Evolutionary conservation across 2,329 filamentous ascomycete genomes (phyloP), one percentile per base, ranked within the genome.

Genomic region (Curvularia hawaiiensis): DNA sequence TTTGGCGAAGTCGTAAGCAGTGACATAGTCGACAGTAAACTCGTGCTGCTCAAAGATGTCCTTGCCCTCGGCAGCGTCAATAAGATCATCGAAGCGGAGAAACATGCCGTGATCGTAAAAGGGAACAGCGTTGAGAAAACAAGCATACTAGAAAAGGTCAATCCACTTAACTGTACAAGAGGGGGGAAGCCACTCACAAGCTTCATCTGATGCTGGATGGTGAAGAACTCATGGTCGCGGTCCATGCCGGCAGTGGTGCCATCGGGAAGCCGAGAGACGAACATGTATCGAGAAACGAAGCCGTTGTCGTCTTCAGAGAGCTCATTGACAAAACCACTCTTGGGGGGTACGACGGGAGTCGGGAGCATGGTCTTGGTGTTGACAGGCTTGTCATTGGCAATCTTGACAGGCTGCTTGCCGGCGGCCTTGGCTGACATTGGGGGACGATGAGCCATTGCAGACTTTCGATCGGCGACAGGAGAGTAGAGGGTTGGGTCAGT

Each of bases 31-130:
- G 26, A 68, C 61, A 3, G 38, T 18, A 58, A 68, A 72, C 20
- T 60, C 63, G 26, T 66, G 62, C 16, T 65, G 52, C 7, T 63
- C 48, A 8, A 75, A 61, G 20, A 69, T 56, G 8, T 65, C 50
- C 44, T 71, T 65, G 35, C 62, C 71, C 30, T 70, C 65, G 16
- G 61, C 58, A n/a, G 77, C 71, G 22, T 76, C 69, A 20, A 63
- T 59, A n/a, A 79, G 59, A 52, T 75, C 69, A 52, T 80, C 77
- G 61, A 79, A 79, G 50, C 68, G 69, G 44, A 78, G 59, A 48
- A 68, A 60, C 33, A 75, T 60, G 41, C 68, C 69, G 31, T 59
- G 58, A 47, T 41, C 54, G 49, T 70, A 66, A 33, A 68, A 45
- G 16, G 68, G 67, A 10, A 69, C 62, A 3, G 58, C 59, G 10